Conservation (phyloP, 805 yeast genomes). For the Metschnikowia koreensis region DNA sequence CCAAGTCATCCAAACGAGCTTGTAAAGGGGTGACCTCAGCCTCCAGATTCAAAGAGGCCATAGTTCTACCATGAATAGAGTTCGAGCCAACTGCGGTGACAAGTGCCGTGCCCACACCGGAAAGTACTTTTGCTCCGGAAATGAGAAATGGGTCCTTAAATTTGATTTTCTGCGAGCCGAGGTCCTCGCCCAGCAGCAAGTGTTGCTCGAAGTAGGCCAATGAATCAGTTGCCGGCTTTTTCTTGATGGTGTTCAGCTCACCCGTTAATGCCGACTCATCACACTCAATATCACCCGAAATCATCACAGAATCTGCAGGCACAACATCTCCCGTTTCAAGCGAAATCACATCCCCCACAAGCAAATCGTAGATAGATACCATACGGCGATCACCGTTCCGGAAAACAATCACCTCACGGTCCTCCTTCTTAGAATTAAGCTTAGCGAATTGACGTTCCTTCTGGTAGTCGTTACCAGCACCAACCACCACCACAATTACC, state of each 20-base stretch:
- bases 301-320: constrained; percentile 81
- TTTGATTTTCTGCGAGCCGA: constrained; percentile 36
- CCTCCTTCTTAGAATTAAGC: constrained; percentile 84
- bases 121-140: constrained; percentile 84
- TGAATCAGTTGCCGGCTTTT: constrained; percentile 52
- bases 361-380: constrained; percentile 68
- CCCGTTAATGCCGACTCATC: constrained; percentile 95
- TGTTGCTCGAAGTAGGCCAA: constrained; percentile 29
- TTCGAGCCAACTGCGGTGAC: constrained; percentile 89
- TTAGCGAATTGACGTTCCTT: constrained; percentile 91
- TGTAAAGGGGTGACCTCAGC: constrained; percentile 88
- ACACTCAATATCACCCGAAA: constrained; percentile 75
- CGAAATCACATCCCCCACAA: constrained; percentile 82
- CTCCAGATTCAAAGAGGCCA: constrained; percentile 75
- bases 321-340: constrained; percentile 93
- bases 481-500: constrained; percentile 84
- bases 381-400: constrained; percentile 68
- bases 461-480: constrained; percentile 95
- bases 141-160: constrained; percentile 79
- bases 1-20: constrained; percentile 71
- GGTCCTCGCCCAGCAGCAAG: constrained; percentile 36
- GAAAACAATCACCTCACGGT: constrained; percentile 71
- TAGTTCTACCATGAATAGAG: constrained; percentile 89
- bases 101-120: constrained; percentile 82
- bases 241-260: constrained; percentile 80